phyloP scores from a whole-genome alignment of 331 rosid genomes.

The Pyracantha coccinea region DNA sequence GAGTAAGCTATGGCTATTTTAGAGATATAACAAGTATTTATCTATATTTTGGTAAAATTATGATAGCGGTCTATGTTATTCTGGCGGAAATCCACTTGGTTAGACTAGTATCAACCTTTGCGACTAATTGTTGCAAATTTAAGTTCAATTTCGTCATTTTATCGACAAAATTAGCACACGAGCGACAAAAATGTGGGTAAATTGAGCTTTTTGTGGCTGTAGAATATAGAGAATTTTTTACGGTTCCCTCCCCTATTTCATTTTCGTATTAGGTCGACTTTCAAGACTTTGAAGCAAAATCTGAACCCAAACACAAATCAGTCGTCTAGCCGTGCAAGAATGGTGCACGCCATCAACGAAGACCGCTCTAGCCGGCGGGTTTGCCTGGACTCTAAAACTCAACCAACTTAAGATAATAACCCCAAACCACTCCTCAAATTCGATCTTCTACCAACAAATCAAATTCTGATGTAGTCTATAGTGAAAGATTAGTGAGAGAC shows the following conservation, averaged over 20 bases:
- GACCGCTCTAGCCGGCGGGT: neutral
- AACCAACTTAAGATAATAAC: neutral
- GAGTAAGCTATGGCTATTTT: no score
- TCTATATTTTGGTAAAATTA: no score
- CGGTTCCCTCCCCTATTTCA: neutral
- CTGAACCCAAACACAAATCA: neutral
- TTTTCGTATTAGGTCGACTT: neutral
- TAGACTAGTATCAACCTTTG: no score
- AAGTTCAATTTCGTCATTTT: no score
- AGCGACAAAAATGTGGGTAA: no score
- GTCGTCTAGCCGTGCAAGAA: neutral
- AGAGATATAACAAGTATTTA: no score
- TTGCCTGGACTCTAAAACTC: neutral
- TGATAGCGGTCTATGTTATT: neutral
- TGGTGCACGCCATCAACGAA: neutral
- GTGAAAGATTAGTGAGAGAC: neutral
- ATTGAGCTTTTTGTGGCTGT: neutral
- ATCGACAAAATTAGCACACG: no score
- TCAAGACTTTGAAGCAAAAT: neutral
- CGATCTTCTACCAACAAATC: neutral
- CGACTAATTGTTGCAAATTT: no score
- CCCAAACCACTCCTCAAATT: neutral
- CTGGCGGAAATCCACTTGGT: no score
- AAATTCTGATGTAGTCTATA: neutral
- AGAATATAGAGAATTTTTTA: no score